phyloP scores from a whole-genome alignment of 257 asterid genomes.

The Penstemon eatonii region DNA sequence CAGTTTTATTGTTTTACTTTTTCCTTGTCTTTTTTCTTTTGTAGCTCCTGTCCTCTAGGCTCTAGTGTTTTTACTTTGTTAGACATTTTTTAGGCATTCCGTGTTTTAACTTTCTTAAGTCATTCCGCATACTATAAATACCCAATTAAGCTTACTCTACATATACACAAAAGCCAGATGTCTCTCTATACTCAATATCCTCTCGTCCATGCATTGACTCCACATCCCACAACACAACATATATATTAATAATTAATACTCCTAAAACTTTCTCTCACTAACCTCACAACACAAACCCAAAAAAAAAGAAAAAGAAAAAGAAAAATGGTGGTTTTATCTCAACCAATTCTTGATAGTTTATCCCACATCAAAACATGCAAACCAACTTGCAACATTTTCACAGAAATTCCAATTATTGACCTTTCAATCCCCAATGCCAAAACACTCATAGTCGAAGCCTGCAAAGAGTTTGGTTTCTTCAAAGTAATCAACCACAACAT shows the following conservation, averaged over 20 bases:
- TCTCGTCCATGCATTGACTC: slow-evolving; percentile 28
- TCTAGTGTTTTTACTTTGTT: no score
- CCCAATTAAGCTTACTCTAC: slow-evolving; percentile 8
- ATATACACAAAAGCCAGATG: slow-evolving; percentile 30
- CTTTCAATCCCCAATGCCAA: slow-evolving; percentile 33
- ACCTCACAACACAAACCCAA: no score
- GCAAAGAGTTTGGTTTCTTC: slow-evolving; percentile 49
- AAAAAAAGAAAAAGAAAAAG: no score
- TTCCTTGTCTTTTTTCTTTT: no score
- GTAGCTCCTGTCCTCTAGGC: no score
- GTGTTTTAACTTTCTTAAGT: no score
- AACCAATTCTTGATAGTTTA: slow-evolving; percentile 23
- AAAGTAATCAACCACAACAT: slow-evolving; percentile 44
- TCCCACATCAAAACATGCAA: slow-evolving; percentile 43
- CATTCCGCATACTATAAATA: not conserved
- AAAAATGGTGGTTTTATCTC: slow-evolving; percentile 42
- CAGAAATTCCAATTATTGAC: slow-evolving; percentile 43
- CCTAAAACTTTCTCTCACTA: not conserved
- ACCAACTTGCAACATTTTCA: slow-evolving; percentile 27
- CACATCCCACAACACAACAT: not conserved
- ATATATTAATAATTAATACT: no score
- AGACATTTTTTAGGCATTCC: no score
- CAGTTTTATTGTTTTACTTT: no score
- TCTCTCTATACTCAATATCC: slow-evolving; percentile 16
- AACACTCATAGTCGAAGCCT: slow-evolving; percentile 36